Percentiles rank a stretch among this genome's conserved stretches.
Evolutionary conservation across 352 stramenopile species (phyloP).

Genomic region (Globisporangium viniferum): DNA sequence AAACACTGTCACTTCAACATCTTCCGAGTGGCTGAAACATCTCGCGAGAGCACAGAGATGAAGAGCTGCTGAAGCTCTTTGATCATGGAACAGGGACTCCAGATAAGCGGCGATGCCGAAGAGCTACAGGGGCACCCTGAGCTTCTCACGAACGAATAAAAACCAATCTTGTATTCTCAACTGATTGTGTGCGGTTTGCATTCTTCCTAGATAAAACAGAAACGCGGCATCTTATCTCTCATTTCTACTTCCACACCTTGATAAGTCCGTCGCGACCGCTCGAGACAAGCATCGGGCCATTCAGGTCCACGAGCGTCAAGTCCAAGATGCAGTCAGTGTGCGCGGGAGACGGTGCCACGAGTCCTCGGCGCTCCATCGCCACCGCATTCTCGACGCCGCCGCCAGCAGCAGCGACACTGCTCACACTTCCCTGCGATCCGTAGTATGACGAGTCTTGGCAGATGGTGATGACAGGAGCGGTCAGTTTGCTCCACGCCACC

Average conservation of each 20-base stretch:
- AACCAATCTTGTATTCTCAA: too few relatives aligned
- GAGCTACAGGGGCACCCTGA: too few relatives aligned
- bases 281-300: constrained; percentile 90
- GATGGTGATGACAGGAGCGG: constrained; percentile 76
- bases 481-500: constrained; percentile 86
- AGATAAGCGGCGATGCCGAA: too few relatives aligned
- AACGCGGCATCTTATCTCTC: not conserved
- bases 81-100: too few relatives aligned
- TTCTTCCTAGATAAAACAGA: too few relatives aligned
- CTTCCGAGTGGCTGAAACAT: too few relatives aligned
- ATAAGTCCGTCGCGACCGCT: constrained; percentile 94
- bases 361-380: constrained; percentile 86
- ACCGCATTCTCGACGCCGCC: constrained; percentile 64
- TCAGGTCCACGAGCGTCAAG: constrained; percentile 92
- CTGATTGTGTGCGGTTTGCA: too few relatives aligned
- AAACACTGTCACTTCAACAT: not conserved
- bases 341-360: constrained; percentile 79
- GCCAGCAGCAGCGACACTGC: constrained; percentile 39
- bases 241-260: constrained; percentile 92
- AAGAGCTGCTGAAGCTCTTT: too few relatives aligned
- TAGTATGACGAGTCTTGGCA: constrained; percentile 83
- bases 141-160: too few relatives aligned
- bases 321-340: constrained; percentile 96
- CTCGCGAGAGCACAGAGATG: too few relatives aligned
- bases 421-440: constrained; percentile 43